phyloP scores from a whole-genome alignment of 1,139 yeast species.

The Blastobotrys malaysiensis region DNA sequence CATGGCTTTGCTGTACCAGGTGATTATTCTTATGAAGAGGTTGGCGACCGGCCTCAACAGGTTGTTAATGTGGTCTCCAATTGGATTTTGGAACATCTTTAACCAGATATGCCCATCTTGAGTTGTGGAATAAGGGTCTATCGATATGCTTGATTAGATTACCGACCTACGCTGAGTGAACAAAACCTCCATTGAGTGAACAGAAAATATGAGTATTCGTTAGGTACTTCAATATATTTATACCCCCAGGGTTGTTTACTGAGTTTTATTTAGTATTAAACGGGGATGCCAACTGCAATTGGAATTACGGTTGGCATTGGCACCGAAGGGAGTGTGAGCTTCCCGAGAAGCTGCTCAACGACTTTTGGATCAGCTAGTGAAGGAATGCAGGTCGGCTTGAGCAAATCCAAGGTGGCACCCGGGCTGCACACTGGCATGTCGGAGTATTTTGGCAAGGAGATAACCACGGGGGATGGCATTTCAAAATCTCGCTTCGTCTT shows the following conservation, averaged over 20 bases:
- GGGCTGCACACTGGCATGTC: background rate
- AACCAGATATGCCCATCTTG: no score
- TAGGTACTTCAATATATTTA: background rate
- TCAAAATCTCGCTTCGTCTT: background rate
- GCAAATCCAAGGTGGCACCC: background rate
- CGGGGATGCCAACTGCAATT: background rate
- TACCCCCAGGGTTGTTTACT: background rate
- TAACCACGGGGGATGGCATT: background rate
- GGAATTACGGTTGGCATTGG: background rate
- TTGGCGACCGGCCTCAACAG: constrained; percentile 32
- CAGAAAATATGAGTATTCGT: no score
- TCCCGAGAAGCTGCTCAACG: background rate
- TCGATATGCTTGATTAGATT: no score
- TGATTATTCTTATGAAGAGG: constrained; percentile 31
- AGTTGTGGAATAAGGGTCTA: no score
- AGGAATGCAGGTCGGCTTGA: background rate
- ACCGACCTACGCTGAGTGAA: no score
- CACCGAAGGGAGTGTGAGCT: background rate
- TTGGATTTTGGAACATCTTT: constrained; percentile 25
- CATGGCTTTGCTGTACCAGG: constrained; percentile 41
- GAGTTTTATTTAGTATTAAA: background rate
- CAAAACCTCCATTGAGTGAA: no score
- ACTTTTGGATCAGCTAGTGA: background rate
- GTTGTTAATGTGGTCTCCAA: constrained; percentile 23
- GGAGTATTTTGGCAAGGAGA: background rate